Evolutionary conservation across 371 early-diverging fungal genomes (phyloP), one percentile per base, ranked within the genome.

Genomic region (Lichtheimia ramosa): DNA sequence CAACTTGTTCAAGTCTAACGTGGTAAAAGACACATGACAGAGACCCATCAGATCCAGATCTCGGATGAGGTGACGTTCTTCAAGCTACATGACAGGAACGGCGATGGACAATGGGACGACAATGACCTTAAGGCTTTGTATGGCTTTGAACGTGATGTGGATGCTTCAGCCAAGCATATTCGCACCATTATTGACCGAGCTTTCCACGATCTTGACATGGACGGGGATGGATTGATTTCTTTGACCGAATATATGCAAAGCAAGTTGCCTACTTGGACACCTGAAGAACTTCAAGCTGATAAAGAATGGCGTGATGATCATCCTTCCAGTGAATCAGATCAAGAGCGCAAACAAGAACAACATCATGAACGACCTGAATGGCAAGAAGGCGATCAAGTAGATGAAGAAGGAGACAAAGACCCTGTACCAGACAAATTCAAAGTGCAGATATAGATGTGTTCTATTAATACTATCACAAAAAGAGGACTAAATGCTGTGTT

Each of bases 41-140:
- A 72, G 16, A 55, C 55, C 0, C 70, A 83, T 57, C 50, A 73
- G 46, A 54, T 82, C 58, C 49, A 75, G 60, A 54, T 78, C 49
- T 54, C 68, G 48, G 67, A 75, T 61, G 66, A 77, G 65, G 59
- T 82, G 25, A 25, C 69, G 7, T 67, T 71, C 58, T 70, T 83
- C 64, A 70, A 71, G 58, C 43, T 80, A 57, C 72, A 73, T 54
- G 75, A 83, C 54, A 18, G 74, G 53, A 27, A 85, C 48, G 43
- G 76, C 41, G 65, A 82, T 61, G 69, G 71, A 1, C 65, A 55
- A 21, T 70, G 69, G 70, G 69, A 70, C 56, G 73, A 66, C 14
- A 14, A 41, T 5, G 78, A 77, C 15, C 56, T 77, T 0, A 48
- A 50, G 15, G 48, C 65, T 6, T 66, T 77, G 63, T 77, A 74